Conservation (phyloP, 1,284 basidiomycete genomes). For the Stygiomarasmius scandens region DNA sequence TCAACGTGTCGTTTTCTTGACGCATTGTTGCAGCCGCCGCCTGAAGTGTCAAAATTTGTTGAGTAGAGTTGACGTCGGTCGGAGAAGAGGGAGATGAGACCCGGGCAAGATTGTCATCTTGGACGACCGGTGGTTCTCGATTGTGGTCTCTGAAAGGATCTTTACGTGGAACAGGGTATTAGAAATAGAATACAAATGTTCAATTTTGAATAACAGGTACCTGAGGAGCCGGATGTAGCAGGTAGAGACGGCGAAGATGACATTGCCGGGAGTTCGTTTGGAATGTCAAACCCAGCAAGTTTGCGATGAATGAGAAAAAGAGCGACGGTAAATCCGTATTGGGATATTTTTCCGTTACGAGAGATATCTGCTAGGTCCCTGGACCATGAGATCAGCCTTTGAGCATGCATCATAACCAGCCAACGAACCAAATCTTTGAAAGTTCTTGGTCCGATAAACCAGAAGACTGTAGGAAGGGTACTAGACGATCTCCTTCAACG, state of each 20-base stretch:
- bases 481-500: constrained; percentile 64
- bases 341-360: constrained; percentile 10
- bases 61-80: background rate
- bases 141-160: no score
- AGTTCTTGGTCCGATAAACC: constrained; percentile 48
- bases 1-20: constrained; percentile 15
- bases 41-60: constrained; percentile 11
- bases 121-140: no score
- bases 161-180: no score
- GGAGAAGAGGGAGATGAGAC: no score
- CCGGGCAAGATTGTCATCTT: no score
- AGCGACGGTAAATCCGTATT: constrained; percentile 15
- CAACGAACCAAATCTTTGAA: constrained; percentile 16
- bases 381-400: background rate
- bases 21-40: constrained; percentile 6
- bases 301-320: constrained; percentile 19
- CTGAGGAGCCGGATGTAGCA: background rate
- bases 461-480: constrained; percentile 67
- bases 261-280: constrained; percentile 8
- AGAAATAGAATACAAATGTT: no score
- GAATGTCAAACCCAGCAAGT: constrained; percentile 17
- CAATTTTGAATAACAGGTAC: no score
- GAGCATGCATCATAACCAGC: no score
- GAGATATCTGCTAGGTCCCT: constrained; percentile 17
- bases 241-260: constrained; percentile 2